A percentile compares a stretch with the other conserved stretches of the same genome.
phyloP scores from a whole-genome alignment of 2,329 filamentous ascomycete genomes.

The Clarireedia paspali region DNA sequence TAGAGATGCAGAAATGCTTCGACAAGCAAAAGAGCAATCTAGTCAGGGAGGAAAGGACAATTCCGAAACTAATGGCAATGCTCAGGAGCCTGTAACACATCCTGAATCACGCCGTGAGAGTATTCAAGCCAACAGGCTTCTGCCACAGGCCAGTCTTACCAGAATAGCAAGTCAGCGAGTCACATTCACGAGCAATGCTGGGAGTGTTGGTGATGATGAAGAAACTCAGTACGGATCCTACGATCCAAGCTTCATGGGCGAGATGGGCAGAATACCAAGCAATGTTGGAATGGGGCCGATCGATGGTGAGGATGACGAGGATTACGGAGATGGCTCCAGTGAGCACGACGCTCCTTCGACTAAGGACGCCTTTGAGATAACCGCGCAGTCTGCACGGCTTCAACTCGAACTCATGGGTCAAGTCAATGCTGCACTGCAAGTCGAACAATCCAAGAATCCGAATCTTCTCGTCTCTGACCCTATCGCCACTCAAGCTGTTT shows the following conservation, averaged over 20 bases:
- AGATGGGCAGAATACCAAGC: slow-evolving; percentile 24
- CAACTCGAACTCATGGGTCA: slow-evolving; percentile 86
- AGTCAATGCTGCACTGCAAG: slow-evolving; percentile 74
- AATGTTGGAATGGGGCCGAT: slow-evolving; percentile 14
- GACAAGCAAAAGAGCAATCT: slow-evolving; percentile 71
- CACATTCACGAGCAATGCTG: slow-evolving; percentile 25
- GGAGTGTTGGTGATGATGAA: slow-evolving; percentile 44
- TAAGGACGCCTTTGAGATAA: slow-evolving; percentile 95
- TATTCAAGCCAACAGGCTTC: slow-evolving; percentile 31
- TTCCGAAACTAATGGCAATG: slow-evolving; percentile 16
- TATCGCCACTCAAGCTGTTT: slow-evolving; percentile 66
- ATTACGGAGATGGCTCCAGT: slow-evolving; percentile 74
- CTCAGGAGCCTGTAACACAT: slow-evolving; percentile 20
- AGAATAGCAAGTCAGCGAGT: slow-evolving; percentile 22
- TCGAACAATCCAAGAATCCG: slow-evolving; percentile 63
- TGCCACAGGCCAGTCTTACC: slow-evolving; percentile 21
- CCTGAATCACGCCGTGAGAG: slow-evolving; percentile 37
- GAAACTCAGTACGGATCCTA: slow-evolving; percentile 44
- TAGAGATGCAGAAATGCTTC: slow-evolving; percentile 66
- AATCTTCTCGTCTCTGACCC: slow-evolving; percentile 67
- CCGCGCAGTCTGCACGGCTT: slow-evolving; percentile 85
- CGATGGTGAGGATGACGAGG: slow-evolving; percentile 62
- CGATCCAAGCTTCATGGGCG: slow-evolving; percentile 44
- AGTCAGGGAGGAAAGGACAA: slow-evolving; percentile 29
- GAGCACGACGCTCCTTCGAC: slow-evolving; percentile 67